phyloP scores from a whole-genome alignment of 805 yeast species.

The Lipomyces spencermartinsiae region DNA sequence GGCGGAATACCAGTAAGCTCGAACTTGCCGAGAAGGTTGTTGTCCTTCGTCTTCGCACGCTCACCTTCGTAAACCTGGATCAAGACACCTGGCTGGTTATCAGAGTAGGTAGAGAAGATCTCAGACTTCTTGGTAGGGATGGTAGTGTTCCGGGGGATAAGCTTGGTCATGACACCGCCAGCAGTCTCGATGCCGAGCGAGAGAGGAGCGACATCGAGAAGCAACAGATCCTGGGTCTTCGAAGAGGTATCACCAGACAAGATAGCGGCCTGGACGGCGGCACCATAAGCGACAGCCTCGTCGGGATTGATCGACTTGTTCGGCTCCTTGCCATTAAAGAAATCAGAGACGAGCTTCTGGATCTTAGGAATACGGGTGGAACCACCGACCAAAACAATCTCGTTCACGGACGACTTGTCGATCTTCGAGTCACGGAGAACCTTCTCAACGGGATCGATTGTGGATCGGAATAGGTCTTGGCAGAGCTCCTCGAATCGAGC shows the following conservation, averaged over 20 bases:
- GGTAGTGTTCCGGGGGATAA: slow-evolving; percentile 97
- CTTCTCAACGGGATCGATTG: slow-evolving; percentile 93
- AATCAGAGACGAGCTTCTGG: slow-evolving; percentile 93
- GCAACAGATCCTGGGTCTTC: slow-evolving; percentile 92
- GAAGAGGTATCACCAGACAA: slow-evolving; percentile 95
- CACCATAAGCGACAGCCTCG: slow-evolving; percentile 99
- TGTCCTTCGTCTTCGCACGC: slow-evolving; percentile 94
- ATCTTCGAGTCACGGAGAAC: slow-evolving; percentile 89
- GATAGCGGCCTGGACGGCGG: slow-evolving; percentile 98
- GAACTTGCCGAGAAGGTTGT: slow-evolving; percentile 95
- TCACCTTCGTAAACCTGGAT: slow-evolving; percentile 99
- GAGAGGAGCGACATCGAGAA: slow-evolving; percentile 96
- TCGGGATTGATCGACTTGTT: slow-evolving; percentile 96
- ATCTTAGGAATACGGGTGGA: slow-evolving; percentile 98
- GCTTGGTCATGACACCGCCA: slow-evolving; percentile 98
- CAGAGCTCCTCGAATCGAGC: slow-evolving; percentile 97
- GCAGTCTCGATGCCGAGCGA: slow-evolving; percentile 98
- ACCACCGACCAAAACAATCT: slow-evolving; percentile 96
- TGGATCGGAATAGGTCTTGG: slow-evolving; percentile 91
- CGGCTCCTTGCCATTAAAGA: slow-evolving; percentile 97
- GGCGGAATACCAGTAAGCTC: slow-evolving; percentile 97
- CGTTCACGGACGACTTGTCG: slow-evolving; percentile 88
- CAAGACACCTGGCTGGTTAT: slow-evolving; percentile 98
- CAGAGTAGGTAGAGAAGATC: slow-evolving; percentile 95
- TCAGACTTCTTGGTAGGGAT: slow-evolving; percentile 98